A percentile compares a stretch with the other conserved stretches of the same genome.
phyloP scores from a whole-genome alignment of 331 rosid species.

The Erythrophleum ivorense region DNA sequence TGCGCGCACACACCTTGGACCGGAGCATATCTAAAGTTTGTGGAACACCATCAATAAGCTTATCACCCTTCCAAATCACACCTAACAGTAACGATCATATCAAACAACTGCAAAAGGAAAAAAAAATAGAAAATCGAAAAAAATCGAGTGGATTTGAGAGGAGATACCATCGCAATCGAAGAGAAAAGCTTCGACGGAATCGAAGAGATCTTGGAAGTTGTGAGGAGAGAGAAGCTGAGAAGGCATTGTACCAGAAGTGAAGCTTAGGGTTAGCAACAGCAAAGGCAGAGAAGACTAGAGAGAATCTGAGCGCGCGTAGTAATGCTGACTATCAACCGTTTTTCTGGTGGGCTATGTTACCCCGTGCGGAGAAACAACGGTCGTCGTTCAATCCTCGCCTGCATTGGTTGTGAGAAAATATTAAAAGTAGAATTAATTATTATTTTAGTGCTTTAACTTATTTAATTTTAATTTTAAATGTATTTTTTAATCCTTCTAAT shows the following conservation, averaged over 20 bases:
- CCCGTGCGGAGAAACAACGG: neutral
- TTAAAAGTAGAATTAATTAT: no score
- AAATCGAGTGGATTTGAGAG: neutral
- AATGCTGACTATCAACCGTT: neutral
- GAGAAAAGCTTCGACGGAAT: conserved; percentile 82
- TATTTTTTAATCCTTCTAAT: no score
- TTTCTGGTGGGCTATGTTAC: no score
- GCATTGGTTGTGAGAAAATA: neutral
- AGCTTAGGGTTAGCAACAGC: neutral
- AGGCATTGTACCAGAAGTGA: neutral
- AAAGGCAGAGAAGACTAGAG: neutral
- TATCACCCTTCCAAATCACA: conserved; percentile 91
- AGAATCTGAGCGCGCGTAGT: neutral
- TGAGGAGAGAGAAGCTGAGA: conserved; percentile 51
- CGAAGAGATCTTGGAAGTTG: conserved; percentile 53
- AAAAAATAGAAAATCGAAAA: neutral
- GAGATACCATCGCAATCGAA: conserved; percentile 81
- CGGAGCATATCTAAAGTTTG: conserved; percentile 80
- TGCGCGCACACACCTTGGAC: conserved; percentile 51
- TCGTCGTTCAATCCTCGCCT: neutral
- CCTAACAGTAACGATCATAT: conserved; percentile 42
- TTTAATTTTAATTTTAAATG: no score
- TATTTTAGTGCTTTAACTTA: no score
- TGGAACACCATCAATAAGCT: conserved; percentile 74
- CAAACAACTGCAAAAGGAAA: neutral